Evolutionary conservation across 2,329 filamentous ascomycete genomes (phyloP).

Genomic region (Scytalidium lignicola): DNA sequence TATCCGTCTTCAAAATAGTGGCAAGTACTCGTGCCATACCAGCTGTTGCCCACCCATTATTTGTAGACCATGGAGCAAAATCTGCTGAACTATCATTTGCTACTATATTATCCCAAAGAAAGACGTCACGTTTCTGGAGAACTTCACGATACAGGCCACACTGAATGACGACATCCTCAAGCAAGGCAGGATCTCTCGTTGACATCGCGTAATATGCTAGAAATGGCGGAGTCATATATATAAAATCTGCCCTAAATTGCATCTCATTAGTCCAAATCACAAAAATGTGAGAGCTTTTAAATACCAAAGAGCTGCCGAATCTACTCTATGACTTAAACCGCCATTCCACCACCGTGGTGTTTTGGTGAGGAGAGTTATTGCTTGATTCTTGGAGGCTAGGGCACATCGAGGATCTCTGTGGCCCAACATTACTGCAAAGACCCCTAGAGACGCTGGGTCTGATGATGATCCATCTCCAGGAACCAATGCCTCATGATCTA

Average conservation of each 20-base stretch:
- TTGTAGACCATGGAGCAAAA: conserved; percentile 39
- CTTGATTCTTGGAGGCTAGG: conserved; percentile 34
- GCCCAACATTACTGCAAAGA: conserved; percentile 38
- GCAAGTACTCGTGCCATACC: conserved; percentile 42
- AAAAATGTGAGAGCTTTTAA: background rate
- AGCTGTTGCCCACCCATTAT: conserved; percentile 43
- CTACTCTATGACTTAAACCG: conserved; percentile 42
- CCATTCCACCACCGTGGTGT: conserved; percentile 39
- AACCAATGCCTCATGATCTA: conserved; percentile 25
- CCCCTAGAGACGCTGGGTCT: conserved; percentile 40
- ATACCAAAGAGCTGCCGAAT: conserved; percentile 37
- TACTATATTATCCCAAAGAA: conserved; percentile 42
- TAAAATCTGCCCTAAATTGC: conserved; percentile 37
- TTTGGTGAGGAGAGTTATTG: conserved; percentile 32
- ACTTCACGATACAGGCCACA: conserved; percentile 36
- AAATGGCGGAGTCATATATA: conserved; percentile 44
- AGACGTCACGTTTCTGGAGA: conserved; percentile 26
- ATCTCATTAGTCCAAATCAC: no score
- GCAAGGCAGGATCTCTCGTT: conserved; percentile 27
- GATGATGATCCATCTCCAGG: conserved; percentile 31
- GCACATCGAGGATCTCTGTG: conserved; percentile 29
- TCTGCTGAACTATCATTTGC: conserved; percentile 31
- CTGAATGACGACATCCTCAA: conserved; percentile 34
- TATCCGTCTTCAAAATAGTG: conserved; percentile 31
- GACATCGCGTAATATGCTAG: conserved; percentile 38